These are phyloP conservation scores for Lactarius quietus DNA, from an alignment of 768 basidiomycete species.

Conservation along the genomic window DNA sequence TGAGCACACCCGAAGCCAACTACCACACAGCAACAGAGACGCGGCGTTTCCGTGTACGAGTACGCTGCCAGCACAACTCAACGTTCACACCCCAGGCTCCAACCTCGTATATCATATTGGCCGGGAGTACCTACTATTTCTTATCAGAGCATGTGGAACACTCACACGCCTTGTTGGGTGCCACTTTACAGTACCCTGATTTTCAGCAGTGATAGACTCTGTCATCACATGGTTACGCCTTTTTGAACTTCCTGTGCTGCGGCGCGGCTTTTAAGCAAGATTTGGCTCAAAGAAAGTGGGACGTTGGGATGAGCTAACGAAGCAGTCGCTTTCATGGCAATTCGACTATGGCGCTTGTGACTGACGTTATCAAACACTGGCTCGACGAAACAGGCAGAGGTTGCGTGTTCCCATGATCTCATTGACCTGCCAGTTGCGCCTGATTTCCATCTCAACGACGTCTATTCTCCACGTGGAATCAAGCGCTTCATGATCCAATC, in stretches of 20 bases:
- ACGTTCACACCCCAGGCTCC: too few species aligned
- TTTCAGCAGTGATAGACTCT: neutral
- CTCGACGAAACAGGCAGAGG: neutral
- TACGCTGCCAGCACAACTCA: too few species aligned
- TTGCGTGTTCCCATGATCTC: neutral
- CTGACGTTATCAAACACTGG: neutral
- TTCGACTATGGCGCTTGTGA: neutral
- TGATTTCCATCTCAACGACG: neutral
- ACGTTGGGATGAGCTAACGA: neutral
- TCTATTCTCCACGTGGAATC: neutral
- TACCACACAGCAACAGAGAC: too few species aligned
- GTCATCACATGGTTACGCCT: neutral
- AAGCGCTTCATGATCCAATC: neutral
- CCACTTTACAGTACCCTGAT: too few species aligned
- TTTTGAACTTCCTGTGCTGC: neutral
- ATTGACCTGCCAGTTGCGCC: neutral
- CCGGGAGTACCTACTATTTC: neutral
- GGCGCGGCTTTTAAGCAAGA: neutral
- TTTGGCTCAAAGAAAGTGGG: too few species aligned
- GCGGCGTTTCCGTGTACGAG: too few species aligned
- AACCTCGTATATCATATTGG: too few species aligned
- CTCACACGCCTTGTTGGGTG: neutral
- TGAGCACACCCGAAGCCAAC: too few species aligned
- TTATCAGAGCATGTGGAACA: neutral
- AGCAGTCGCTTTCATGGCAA: neutral